phyloP scores from a whole-genome alignment of 2,329 filamentous ascomycete species.

The Cladosporium sp. region DNA sequence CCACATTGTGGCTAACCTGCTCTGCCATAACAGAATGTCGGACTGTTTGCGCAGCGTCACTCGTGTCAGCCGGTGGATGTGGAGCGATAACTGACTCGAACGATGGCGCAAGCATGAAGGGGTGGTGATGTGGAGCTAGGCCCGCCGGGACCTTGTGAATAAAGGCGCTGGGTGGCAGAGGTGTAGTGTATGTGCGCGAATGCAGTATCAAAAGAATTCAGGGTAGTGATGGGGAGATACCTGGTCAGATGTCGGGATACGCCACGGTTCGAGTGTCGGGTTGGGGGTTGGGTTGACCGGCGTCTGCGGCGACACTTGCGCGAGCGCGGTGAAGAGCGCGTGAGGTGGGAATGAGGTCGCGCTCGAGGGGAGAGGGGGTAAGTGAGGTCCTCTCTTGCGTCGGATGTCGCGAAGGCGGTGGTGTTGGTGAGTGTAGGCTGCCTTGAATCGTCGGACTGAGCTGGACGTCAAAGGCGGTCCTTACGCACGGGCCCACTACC shows the following conservation, averaged over 20 bases:
- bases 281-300: constrained; percentile 11
- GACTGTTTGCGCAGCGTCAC: constrained; percentile 19
- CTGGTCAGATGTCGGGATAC: constrained; percentile 12
- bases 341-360: constrained; percentile 1
- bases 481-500: too few relatives aligned
- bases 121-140: not conserved
- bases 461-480: too few relatives aligned
- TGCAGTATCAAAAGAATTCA: not conserved
- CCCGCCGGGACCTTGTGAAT: too few relatives aligned
- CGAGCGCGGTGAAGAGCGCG: constrained; percentile 3
- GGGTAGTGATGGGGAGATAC: not conserved
- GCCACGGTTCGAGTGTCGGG: constrained; percentile 15
- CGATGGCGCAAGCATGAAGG: constrained; percentile 8
- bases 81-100: constrained; percentile 7
- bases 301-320: constrained; percentile 8
- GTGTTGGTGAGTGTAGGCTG: not conserved
- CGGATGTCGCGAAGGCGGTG: constrained; percentile 3
- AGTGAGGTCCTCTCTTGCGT: constrained; percentile 4
- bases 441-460: not conserved
- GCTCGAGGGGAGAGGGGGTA: not conserved
- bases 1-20: constrained; percentile 66
- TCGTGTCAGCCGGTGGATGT: constrained; percentile 9
- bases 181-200: too few relatives aligned
- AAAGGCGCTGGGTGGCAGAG: too few relatives aligned
- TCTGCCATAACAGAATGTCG: constrained; percentile 63